A percentile compares a stretch with the other conserved stretches of the same genome.
phyloP scores from a whole-genome alignment of 805 yeast genomes.

The Saccharomycopsis javanensis region DNA sequence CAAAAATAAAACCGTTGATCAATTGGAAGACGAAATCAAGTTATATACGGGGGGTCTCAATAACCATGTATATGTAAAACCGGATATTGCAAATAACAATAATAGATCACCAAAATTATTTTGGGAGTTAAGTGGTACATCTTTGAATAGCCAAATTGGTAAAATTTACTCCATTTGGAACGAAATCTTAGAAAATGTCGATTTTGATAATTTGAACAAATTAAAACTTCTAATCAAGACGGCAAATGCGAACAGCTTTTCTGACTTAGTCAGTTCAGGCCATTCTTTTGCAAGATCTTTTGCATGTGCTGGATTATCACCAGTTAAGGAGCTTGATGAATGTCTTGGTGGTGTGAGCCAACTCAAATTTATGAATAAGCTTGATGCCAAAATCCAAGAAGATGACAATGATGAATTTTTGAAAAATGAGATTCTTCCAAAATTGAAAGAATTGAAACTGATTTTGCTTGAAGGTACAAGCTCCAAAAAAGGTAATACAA shows the following conservation, averaged over 20 bases:
- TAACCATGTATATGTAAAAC: slow-evolving; percentile 46
- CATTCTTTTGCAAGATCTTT: slow-evolving; percentile 70
- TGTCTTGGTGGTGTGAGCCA: slow-evolving; percentile 67
- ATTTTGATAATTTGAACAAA: slow-evolving; percentile 53
- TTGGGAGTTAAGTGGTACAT: slow-evolving; percentile 55
- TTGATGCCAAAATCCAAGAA: slow-evolving; percentile 33
- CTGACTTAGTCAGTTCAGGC: slow-evolving; percentile 78
- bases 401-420: slow-evolving; percentile 39
- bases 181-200: slow-evolving; percentile 60
- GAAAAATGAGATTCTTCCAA: slow-evolving; percentile 53
- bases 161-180: slow-evolving; percentile 57
- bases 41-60: slow-evolving; percentile 77
- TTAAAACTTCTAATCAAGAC: slow-evolving; percentile 63
- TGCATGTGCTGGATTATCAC: slow-evolving; percentile 55
- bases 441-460: slow-evolving; percentile 42
- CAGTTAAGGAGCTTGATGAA: slow-evolving; percentile 53
- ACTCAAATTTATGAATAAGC: slow-evolving; percentile 53
- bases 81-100: slow-evolving; percentile 39
- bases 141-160: slow-evolving; percentile 53
- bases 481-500: not conserved
- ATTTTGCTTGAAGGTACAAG: slow-evolving; percentile 34
- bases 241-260: slow-evolving; percentile 65
- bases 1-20: slow-evolving; percentile 53
- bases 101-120: slow-evolving; percentile 40
- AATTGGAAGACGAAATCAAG: slow-evolving; percentile 77